Evolutionary conservation across 768 basidiomycete genomes (phyloP).

Genomic region (Lactarius sanguifluus): DNA sequence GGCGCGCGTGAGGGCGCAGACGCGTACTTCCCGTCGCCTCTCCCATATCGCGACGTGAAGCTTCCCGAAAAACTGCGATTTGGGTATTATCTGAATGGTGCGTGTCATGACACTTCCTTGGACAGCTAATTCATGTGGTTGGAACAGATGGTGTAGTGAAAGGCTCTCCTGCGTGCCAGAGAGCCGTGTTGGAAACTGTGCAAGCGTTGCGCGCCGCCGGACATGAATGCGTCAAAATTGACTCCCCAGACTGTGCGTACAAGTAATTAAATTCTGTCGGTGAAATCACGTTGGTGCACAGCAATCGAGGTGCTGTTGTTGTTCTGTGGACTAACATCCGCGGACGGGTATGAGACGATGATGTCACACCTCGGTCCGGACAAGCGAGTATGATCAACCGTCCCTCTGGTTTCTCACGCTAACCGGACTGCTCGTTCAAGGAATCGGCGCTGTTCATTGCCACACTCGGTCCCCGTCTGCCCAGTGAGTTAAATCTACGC

Average conservation of each 20-base stretch:
- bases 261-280: background rate
- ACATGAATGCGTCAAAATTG: slow-evolving; percentile 43
- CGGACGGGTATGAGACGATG: slow-evolving; percentile 26
- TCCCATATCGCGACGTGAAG: slow-evolving; percentile 59
- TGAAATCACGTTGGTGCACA: background rate
- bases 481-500: slow-evolving; percentile 4
- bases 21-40: slow-evolving; percentile 40
- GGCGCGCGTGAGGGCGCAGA: slow-evolving; percentile 38
- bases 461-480: slow-evolving; percentile 24
- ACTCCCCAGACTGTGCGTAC: slow-evolving; percentile 33
- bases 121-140: background rate
- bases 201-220: slow-evolving; percentile 39
- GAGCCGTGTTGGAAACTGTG: slow-evolving; percentile 41
- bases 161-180: slow-evolving; percentile 30
- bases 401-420: background rate
- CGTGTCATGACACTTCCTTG: background rate
- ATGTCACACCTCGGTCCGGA: slow-evolving; percentile 28
- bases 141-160: slow-evolving; percentile 16
- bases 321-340: slow-evolving; percentile 21
- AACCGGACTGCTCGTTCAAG: background rate
- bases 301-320: slow-evolving; percentile 8
- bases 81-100: slow-evolving; percentile 70
- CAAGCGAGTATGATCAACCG: slow-evolving; percentile 6
- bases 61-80: slow-evolving; percentile 62
- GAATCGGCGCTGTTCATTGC: slow-evolving; percentile 26